Conservation (phyloP, 225 moss, liverwort and hornwort genomes). For the Takakia lepidozioides region DNA sequence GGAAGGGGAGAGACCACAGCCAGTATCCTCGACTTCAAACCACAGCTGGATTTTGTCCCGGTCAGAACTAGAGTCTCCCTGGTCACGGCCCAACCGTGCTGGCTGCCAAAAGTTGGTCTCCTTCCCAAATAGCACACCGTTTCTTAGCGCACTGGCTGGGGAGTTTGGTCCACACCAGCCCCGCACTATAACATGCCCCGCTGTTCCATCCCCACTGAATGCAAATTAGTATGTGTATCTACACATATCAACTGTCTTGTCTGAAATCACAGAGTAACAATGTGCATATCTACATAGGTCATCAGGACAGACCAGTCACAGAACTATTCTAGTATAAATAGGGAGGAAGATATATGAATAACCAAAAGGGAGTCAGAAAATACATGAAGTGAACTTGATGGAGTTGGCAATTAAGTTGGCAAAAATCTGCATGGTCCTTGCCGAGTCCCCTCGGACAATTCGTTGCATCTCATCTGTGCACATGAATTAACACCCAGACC, state of each 20-base stretch:
- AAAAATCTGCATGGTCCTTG: conserved; percentile 63
- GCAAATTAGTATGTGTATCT: no score
- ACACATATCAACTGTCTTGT: no score
- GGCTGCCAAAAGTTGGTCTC: conserved; percentile 30
- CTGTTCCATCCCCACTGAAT: conserved; percentile 28
- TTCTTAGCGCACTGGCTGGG: conserved; percentile 25
- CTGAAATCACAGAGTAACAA: no score
- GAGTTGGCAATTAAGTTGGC: conserved; percentile 74
- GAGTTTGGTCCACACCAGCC: conserved; percentile 56
- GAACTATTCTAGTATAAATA: no score
- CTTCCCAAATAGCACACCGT: conserved; percentile 27
- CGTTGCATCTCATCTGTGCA: conserved; percentile 57
- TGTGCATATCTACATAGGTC: no score
- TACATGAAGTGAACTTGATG: conserved; percentile 72
- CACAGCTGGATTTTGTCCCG: conserved; percentile 49
- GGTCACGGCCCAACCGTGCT: conserved; percentile 16
- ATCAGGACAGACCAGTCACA: no score
- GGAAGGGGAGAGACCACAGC: conserved; percentile 37
- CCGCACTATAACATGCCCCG: conserved; percentile 70
- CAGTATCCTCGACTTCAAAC: conserved; percentile 90
- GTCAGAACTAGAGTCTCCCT: conserved; percentile 15
- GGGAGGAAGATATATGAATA: no score
- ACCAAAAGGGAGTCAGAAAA: no score
- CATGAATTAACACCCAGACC: no score
- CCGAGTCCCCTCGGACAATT: conserved; percentile 65